phyloP scores from a whole-genome alignment of 2,329 filamentous ascomycete species.

The Hypoxylon sp. region DNA sequence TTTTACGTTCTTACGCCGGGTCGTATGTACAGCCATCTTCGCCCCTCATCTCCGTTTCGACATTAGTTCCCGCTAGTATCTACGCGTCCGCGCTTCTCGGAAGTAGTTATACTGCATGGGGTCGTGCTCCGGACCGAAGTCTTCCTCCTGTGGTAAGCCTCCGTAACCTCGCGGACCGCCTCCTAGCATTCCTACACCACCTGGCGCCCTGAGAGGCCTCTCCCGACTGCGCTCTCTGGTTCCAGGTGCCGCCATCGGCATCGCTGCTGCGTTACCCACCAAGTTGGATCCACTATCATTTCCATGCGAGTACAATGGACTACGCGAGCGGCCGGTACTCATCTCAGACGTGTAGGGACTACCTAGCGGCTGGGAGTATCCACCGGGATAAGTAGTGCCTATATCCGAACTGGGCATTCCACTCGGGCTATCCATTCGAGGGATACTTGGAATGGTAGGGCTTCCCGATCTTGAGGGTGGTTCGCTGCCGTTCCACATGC shows the following conservation, averaged over 20 bases:
- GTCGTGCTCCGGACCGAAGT: constrained; percentile 57
- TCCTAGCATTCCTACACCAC: constrained; percentile 65
- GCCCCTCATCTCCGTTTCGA: background rate
- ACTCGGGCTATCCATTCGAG: constrained; percentile 50
- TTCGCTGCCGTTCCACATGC: constrained; percentile 62
- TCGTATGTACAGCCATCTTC: constrained; percentile 34
- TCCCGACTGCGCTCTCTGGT: constrained; percentile 56
- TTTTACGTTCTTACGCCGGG: constrained; percentile 32
- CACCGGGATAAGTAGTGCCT: constrained; percentile 49
- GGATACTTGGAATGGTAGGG: constrained; percentile 57
- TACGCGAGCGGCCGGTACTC: constrained; percentile 57
- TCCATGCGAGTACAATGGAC: constrained; percentile 64
- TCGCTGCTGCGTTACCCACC: constrained; percentile 67
- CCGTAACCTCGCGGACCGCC: constrained; percentile 73
- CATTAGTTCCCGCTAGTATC: constrained; percentile 19
- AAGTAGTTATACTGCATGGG: constrained; percentile 72
- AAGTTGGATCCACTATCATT: constrained; percentile 70
- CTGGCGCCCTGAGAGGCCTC: constrained; percentile 47
- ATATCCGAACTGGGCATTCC: constrained; percentile 45
- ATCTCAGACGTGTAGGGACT: constrained; percentile 49
- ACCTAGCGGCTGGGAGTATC: constrained; percentile 48
- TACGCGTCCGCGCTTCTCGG: constrained; percentile 53
- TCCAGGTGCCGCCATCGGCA: constrained; percentile 60
- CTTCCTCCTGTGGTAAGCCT: constrained; percentile 69
- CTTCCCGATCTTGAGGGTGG: constrained; percentile 66